These are phyloP conservation scores for Adansonia rubrostipa DNA, from an alignment of 441 rosid genomes.

Conservation along the genomic window DNA sequence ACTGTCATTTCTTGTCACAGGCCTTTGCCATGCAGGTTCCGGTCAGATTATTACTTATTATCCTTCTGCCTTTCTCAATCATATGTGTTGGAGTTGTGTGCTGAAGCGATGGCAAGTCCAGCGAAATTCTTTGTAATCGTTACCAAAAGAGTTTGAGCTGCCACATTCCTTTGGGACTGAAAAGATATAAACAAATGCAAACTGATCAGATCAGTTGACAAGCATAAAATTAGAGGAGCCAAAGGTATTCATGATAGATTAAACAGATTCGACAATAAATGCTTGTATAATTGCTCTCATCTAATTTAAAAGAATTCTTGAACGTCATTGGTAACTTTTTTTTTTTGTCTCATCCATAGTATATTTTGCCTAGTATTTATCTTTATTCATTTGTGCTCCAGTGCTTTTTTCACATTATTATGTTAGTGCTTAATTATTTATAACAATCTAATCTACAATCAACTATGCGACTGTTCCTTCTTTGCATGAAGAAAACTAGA, in stretches of 20 bases:
- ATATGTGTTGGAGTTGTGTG: neutral
- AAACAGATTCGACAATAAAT: neutral
- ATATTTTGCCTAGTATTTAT: neutral
- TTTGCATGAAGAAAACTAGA: neutral
- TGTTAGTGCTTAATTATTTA: neutral
- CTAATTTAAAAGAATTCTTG: neutral
- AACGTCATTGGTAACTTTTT: neutral
- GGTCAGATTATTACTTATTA: neutral
- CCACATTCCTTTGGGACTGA: neutral
- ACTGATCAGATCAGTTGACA: neutral
- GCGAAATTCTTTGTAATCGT: neutral
- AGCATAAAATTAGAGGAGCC: neutral
- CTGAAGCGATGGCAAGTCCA: neutral
- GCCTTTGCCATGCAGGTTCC: neutral
- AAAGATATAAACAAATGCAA: neutral
- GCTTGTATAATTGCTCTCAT: neutral
- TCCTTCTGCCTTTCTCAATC: neutral
- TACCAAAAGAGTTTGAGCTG: constrained; percentile 5
- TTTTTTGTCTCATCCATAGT: neutral
- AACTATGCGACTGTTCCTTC: neutral
- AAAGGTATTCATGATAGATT: neutral
- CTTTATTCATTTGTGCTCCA: neutral
- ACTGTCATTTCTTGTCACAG: neutral
- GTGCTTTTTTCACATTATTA: neutral
- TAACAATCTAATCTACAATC: neutral